Percentiles rank a stretch among this genome's conserved stretches.
These are phyloP conservation scores for Tricholoma flavovirens DNA, from an alignment of 768 basidiomycete species.

Conservation along the genomic window DNA sequence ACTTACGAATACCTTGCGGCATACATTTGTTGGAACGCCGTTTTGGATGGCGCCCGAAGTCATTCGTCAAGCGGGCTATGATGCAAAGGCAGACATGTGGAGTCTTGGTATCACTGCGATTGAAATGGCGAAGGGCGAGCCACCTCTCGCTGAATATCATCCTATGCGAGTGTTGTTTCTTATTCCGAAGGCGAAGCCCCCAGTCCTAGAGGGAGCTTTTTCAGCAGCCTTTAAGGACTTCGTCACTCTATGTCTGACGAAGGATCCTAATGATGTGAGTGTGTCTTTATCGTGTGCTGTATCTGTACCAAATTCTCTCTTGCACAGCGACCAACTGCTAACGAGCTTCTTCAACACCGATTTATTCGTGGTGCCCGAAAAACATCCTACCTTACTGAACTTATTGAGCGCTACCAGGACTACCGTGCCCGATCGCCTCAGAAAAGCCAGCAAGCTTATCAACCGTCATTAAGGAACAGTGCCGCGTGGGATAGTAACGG, in stretches of 20 bases:
- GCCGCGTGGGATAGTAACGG: conserved; percentile 64
- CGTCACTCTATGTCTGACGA: conserved; percentile 83
- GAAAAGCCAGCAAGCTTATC: conserved; percentile 48
- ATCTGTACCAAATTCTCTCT: conserved; percentile 13
- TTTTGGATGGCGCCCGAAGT: conserved; percentile 99
- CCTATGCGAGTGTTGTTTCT: conserved; percentile 98
- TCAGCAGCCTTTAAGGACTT: conserved; percentile 90
- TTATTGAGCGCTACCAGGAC: conserved; percentile 85
- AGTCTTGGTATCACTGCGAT: conserved; percentile 97
- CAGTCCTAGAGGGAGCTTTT: conserved; percentile 82
- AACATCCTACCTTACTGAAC: conserved; percentile 77
- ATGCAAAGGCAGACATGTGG: conserved; percentile 96
- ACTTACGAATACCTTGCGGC: conserved; percentile 86
- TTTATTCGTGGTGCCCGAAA: conserved; percentile 85
- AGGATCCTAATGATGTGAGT: conserved; percentile 77
- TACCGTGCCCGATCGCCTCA: conserved; percentile 58
- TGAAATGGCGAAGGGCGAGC: conserved; percentile 97
- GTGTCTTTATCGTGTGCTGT: neutral
- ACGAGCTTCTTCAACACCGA: conserved; percentile 87
- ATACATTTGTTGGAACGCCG: conserved; percentile 96
- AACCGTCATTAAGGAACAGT: conserved; percentile 53
- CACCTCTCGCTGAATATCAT: conserved; percentile 94
- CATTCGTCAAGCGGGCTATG: conserved; percentile 95
- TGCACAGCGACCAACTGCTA: conserved; percentile 78
- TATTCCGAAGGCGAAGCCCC: conserved; percentile 95